phyloP scores from a whole-genome alignment of 768 basidiomycete species.

The Tricholomella constricta region DNA sequence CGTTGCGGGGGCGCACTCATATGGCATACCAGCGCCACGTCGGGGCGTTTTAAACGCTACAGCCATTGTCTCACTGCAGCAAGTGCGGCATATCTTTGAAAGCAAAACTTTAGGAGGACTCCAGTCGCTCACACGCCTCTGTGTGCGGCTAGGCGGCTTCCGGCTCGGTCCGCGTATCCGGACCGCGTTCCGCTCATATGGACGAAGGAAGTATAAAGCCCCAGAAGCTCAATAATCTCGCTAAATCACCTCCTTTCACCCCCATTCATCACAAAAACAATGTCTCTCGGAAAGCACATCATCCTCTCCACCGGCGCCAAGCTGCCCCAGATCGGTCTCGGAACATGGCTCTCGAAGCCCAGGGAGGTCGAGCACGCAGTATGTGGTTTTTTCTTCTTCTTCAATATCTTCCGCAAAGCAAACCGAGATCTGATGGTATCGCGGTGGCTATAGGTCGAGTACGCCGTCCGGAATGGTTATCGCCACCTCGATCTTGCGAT shows the following conservation, averaged over 20 bases:
- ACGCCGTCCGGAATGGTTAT: constrained; percentile 75
- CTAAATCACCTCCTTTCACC: background rate
- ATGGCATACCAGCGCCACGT: background rate
- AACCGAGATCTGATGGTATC: constrained; percentile 4
- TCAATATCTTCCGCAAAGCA: background rate
- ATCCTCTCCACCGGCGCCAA: constrained; percentile 46
- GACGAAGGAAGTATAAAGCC: background rate
- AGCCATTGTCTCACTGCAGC: too few relatives aligned
- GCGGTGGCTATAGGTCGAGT: constrained; percentile 55
- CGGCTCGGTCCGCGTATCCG: constrained; percentile 15
- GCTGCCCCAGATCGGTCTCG: constrained; percentile 80
- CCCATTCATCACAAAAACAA: constrained; percentile 4
- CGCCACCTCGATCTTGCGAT: constrained; percentile 84
- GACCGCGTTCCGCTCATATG: constrained; percentile 11
- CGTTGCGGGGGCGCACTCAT: background rate
- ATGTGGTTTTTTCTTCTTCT: constrained; percentile 22
- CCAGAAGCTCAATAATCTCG: constrained; percentile 1
- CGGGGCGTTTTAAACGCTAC: background rate
- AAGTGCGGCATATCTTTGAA: too few relatives aligned
- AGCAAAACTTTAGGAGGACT: background rate
- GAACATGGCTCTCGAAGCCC: constrained; percentile 79
- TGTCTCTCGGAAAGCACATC: constrained; percentile 34
- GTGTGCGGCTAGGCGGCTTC: background rate
- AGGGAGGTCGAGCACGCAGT: constrained; percentile 77
- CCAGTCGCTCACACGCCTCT: background rate